phyloP scores from a whole-genome alignment of 805 yeast species.

The Candida yuanshanica region DNA sequence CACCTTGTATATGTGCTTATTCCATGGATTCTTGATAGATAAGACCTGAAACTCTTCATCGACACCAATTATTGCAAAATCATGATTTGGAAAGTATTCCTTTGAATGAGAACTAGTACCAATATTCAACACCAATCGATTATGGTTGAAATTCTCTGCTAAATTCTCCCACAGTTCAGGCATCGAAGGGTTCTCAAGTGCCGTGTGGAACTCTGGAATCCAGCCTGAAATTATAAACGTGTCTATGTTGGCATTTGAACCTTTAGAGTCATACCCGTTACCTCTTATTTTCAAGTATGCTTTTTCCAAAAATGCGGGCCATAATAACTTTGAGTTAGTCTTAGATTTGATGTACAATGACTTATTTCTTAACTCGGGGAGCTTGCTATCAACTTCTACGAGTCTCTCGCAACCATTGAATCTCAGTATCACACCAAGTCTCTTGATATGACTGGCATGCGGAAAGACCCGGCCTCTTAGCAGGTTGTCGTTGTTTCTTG shows the following conservation, averaged over 20 bases:
- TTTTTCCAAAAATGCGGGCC: conserved; percentile 77
- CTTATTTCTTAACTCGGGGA: conserved; percentile 32
- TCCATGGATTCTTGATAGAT: conserved; percentile 44
- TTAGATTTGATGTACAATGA: conserved; percentile 15
- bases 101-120: conserved; percentile 56
- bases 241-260: conserved; percentile 75
- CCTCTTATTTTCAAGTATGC: conserved; percentile 58
- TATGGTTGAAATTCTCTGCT: conserved; percentile 24
- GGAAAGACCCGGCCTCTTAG: conserved; percentile 12
- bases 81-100: conserved; percentile 53
- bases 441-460: conserved; percentile 16
- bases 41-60: conserved; percentile 17
- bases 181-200: conserved; percentile 29
- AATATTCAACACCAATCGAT: conserved; percentile 47
- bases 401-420: conserved; percentile 50
- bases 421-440: conserved; percentile 35
- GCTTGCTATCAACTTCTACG: conserved; percentile 39
- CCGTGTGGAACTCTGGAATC: conserved; percentile 54
- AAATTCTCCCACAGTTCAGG: conserved; percentile 31
- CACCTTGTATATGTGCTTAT: conserved; percentile 5
- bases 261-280: conserved; percentile 53
- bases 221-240: conserved; percentile 62
- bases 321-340: conserved; percentile 22
- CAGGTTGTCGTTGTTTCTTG: conserved; percentile 17
- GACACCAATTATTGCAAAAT: conserved; percentile 54